Evolutionary conservation across 768 basidiomycete species (phyloP), one percentile per base, ranked within the genome.

Genomic region (Gloeostereum incarnatum): DNA sequence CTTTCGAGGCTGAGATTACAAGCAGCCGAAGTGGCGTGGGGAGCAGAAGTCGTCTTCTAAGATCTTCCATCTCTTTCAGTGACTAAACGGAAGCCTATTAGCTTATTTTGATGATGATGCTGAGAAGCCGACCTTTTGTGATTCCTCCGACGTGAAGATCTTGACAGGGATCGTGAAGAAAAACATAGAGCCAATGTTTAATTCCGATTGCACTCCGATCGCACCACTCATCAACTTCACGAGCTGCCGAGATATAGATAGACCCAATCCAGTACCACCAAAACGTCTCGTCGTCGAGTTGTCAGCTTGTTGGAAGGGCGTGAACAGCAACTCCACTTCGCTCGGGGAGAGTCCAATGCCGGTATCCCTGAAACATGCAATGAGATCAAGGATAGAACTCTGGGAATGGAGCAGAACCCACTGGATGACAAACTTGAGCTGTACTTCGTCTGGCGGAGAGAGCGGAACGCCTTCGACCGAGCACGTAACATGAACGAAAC

Each of bases 271-370:
- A n/a, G 82, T 84, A 2, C 83, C 83, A 32, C 83, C 83, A 49
- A 81, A 85, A 5, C 75, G 69, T 19, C 82, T 73, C 5, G 83
- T 84, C 0, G 80, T 81, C 0, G 81, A 83, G 45, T 80, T 83
- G 61, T 84, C 83, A 7, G 81, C 81, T 57, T 86, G 83, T 45
- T 80, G 78, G 47, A 86, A 86, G 6, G 82, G 82, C 14, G 78
- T 73, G 45, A 84, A 86, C 3, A 86, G 57, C 6, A 74, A 63
- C 34, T 78, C 76, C 3, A 78, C 73, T 43, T 84, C 81, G 42
- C 69, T 75, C 5, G 73, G 62, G 5, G 78, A 71, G 38, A 86
- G 57, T 1, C 82, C 81, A 29, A 84, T 84, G 3, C 83, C 82
- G 4, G 79, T 79, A 50, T 86, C 83, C 49, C 76, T 81, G 44